Conservation (phyloP, 129 eudicot species). For the Chrysanthemum lavandulifolium region DNA sequence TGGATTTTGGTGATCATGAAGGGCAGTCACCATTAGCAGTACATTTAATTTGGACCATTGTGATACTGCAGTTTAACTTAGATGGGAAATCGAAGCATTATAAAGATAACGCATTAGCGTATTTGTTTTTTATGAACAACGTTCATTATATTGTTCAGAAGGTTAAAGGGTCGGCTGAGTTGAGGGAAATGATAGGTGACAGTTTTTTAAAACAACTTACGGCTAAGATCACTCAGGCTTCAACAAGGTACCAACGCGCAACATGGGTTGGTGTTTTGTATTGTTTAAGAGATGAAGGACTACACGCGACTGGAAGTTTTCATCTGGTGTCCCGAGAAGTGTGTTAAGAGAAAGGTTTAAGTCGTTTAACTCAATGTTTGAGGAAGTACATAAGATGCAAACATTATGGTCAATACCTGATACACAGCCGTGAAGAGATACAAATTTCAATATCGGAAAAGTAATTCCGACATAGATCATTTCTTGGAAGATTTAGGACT, state of each 20-base stretch:
- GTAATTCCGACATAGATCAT: slow-evolving; percentile 67
- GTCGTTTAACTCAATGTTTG: slow-evolving; percentile 66
- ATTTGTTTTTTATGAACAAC: slow-evolving; percentile 72
- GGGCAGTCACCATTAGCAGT: slow-evolving; percentile 52
- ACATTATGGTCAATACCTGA: slow-evolving; percentile 72
- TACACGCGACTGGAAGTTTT: slow-evolving; percentile 59
- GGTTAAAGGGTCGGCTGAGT: slow-evolving; percentile 60
- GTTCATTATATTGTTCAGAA: slow-evolving; percentile 72
- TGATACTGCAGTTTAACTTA: slow-evolving; percentile 50
- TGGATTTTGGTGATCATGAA: slow-evolving; percentile 63
- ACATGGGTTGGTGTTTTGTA: slow-evolving; percentile 69
- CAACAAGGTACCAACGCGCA: slow-evolving; percentile 56
- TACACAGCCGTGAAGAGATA: slow-evolving; percentile 65
- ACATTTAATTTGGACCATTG: slow-evolving; percentile 69
- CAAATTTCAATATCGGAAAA: slow-evolving; percentile 61
- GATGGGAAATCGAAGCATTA: slow-evolving; percentile 71
- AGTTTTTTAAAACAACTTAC: slow-evolving; percentile 52
- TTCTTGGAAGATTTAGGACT: slow-evolving; percentile 71
- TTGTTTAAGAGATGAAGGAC: slow-evolving; percentile 70
- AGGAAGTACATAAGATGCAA: slow-evolving; percentile 66
- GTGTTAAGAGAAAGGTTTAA: slow-evolving; percentile 66
- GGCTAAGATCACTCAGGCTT: slow-evolving; percentile 51
- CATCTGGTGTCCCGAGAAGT: slow-evolving; percentile 64
- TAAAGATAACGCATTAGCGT: slow-evolving; percentile 55
- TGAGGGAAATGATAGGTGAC: slow-evolving; percentile 70